Conservation (phyloP, 2,329 filamentous ascomycete species). For the Tolypocladium pustulatum region DNA sequence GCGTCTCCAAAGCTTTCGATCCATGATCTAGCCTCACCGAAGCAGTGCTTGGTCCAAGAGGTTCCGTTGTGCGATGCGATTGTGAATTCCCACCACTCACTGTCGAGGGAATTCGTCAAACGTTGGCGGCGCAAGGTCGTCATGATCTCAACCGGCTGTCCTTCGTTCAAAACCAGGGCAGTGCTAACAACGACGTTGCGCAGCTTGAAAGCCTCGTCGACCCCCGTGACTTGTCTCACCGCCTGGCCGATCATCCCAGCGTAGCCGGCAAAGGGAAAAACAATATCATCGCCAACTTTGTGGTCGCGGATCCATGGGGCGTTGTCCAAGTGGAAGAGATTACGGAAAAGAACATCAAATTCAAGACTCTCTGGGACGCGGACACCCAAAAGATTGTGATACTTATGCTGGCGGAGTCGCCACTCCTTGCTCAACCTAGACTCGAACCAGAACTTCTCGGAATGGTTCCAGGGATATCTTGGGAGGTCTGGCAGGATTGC, state of each 20-base stretch:
- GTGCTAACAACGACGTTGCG: conserved; percentile 16
- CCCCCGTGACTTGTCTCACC: conserved; percentile 7
- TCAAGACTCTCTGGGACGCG: conserved; percentile 6
- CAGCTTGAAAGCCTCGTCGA: conserved; percentile 12
- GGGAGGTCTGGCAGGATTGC: conserved; percentile 5
- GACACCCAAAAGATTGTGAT: conserved; percentile 9
- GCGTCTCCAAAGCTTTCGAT: not conserved
- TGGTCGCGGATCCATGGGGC: conserved; percentile 33
- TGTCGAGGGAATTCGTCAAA: conserved; percentile 13
- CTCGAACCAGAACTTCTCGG: conserved; percentile 6
- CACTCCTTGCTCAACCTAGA: conserved; percentile 1
- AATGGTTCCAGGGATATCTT: conserved; percentile 8
- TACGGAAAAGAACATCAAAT: conserved; percentile 9
- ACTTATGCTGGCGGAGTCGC: not conserved
- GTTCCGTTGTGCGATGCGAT: conserved; percentile 12
- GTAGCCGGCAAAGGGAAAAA: conserved; percentile 28
- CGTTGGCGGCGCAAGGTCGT: conserved; percentile 16
- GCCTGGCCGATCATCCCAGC: conserved; percentile 19
- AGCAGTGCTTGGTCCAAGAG: conserved; percentile 11
- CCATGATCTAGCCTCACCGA: not conserved
- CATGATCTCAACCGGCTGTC: conserved; percentile 17
- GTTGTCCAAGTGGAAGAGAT: conserved; percentile 9
- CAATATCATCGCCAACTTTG: conserved; percentile 27
- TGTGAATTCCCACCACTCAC: conserved; percentile 19
- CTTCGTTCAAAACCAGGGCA: conserved; percentile 16